Percentiles rank a stretch among this genome's conserved stretches.
These are phyloP conservation scores for Trichoderma harzianum DNA, from an alignment of 2,329 filamentous ascomycete genomes.

Conservation along the genomic window DNA sequence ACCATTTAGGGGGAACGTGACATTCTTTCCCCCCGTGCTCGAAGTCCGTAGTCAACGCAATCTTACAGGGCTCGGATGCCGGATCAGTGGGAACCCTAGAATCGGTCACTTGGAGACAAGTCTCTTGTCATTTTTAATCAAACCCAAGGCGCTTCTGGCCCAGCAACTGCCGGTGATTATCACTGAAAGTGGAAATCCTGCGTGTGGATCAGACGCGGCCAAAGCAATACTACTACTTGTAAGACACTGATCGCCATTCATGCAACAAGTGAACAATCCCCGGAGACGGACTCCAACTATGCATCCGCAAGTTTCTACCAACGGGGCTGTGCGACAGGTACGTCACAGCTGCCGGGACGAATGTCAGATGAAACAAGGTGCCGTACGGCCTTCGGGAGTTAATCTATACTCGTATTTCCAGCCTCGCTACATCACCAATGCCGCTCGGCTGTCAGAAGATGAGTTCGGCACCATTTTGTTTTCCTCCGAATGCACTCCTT, in stretches of 20 bases:
- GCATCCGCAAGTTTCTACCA: background rate
- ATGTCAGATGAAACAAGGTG: background rate
- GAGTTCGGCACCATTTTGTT: background rate
- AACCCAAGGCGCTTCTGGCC: background rate
- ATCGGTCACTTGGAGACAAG: background rate
- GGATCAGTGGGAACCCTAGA: background rate
- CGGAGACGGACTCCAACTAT: background rate
- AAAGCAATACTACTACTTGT: background rate
- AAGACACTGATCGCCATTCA: background rate
- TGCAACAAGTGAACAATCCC: background rate
- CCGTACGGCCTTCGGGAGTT: background rate
- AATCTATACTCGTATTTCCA: background rate
- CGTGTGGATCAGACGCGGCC: background rate
- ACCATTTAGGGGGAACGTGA: background rate
- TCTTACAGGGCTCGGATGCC: conserved; percentile 6
- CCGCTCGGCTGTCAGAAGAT: background rate
- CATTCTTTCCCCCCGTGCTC: background rate
- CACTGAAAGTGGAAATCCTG: background rate
- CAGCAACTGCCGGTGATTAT: background rate
- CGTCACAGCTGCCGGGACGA: background rate
- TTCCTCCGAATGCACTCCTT: background rate
- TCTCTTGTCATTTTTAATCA: background rate
- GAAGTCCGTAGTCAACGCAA: conserved; percentile 1
- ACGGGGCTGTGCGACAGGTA: background rate
- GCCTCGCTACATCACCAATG: background rate